Evolutionary conservation across 768 basidiomycete genomes (phyloP).

Genomic region (Leccinellum albellum): DNA sequence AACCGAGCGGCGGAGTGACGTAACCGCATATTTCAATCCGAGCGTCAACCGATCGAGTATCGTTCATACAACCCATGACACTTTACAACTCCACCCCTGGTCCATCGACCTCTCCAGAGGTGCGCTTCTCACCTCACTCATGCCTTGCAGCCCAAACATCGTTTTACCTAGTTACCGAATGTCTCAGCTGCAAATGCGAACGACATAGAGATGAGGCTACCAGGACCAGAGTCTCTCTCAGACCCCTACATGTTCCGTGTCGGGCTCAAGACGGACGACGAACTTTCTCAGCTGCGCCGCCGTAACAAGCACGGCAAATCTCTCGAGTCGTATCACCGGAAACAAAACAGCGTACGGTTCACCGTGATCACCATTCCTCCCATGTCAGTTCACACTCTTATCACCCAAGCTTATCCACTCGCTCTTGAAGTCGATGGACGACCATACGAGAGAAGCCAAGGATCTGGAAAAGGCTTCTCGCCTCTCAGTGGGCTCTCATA

Average conservation of each 20-base stretch:
- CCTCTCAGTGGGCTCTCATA: constrained; percentile 48
- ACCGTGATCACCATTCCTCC: constrained; percentile 1
- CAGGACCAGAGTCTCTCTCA: constrained; percentile 29
- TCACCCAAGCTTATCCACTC: constrained; percentile 70
- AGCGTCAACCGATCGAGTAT: no score
- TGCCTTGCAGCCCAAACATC: background rate
- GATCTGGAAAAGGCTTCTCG: constrained; percentile 64
- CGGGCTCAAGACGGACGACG: constrained; percentile 57
- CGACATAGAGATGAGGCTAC: constrained; percentile 41
- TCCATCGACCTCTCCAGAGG: constrained; percentile 7
- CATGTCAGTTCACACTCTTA: background rate
- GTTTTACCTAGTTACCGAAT: background rate
- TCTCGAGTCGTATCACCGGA: constrained; percentile 62
- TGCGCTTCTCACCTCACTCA: background rate
- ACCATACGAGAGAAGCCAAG: constrained; percentile 79
- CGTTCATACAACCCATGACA: constrained; percentile 1
- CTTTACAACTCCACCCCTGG: background rate
- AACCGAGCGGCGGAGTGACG: background rate
- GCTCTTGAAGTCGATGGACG: constrained; percentile 89
- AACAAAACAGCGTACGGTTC: constrained; percentile 64
- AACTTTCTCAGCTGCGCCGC: constrained; percentile 58
- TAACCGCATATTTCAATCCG: background rate
- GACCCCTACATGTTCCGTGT: constrained; percentile 70
- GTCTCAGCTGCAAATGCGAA: background rate
- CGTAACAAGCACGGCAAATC: constrained; percentile 56